Conservation (phyloP, 345 rosid genomes). For the Jatropha curcas region DNA sequence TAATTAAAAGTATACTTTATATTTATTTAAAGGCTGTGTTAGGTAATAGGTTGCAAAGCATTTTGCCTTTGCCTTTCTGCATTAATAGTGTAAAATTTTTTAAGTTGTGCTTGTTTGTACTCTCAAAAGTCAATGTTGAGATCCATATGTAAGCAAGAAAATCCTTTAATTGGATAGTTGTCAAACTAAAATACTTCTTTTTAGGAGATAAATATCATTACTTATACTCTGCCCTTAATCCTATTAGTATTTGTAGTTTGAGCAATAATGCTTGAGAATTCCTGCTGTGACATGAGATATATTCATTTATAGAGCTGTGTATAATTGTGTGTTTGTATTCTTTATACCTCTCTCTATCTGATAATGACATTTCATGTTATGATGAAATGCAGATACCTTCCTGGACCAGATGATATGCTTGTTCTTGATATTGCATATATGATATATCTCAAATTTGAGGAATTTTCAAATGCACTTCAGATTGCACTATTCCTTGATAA, state of each 20-base stretch:
- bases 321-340: too few species aligned
- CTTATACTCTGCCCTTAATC: too few species aligned
- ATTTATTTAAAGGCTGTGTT: background rate
- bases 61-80: background rate
- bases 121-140: background rate
- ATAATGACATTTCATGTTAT: constrained; percentile 20
- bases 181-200: too few species aligned
- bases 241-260: background rate
- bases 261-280: background rate
- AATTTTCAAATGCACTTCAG: constrained; percentile 76
- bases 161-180: background rate
- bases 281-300: background rate
- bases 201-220: too few species aligned
- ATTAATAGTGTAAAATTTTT: background rate
- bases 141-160: background rate
- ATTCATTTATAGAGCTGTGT: too few species aligned
- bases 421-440: constrained; percentile 74
- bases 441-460: constrained; percentile 74
- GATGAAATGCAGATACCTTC: constrained; percentile 64
- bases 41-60: background rate
- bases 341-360: background rate
- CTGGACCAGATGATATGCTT: constrained; percentile 84
- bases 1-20: constrained; percentile 22
- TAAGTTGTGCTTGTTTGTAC: background rate
- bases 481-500: constrained; percentile 81